phyloP scores from a whole-genome alignment of 768 basidiomycete genomes.

The Tylopilus rubrobrunneus region DNA sequence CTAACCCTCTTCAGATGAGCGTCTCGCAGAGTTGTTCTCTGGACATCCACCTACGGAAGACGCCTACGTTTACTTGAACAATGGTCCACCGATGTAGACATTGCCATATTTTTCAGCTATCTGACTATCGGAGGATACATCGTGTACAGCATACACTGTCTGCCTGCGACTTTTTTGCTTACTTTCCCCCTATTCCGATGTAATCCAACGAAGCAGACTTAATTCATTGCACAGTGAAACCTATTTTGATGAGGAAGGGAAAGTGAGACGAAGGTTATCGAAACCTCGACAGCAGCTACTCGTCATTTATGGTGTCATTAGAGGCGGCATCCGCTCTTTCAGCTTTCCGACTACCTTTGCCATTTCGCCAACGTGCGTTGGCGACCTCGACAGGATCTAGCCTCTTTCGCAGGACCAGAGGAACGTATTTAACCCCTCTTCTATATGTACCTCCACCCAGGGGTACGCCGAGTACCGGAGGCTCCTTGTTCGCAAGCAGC shows the following conservation, averaged over 20 bases:
- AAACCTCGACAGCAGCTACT: background rate
- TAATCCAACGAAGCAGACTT: slow-evolving; percentile 12
- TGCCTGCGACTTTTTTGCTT: slow-evolving; percentile 18
- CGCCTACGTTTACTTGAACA: slow-evolving; percentile 63
- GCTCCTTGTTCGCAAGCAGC: slow-evolving; percentile 10
- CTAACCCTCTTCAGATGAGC: slow-evolving; percentile 43
- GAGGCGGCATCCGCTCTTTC: slow-evolving; percentile 27
- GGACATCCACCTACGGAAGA: slow-evolving; percentile 72
- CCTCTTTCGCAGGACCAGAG: slow-evolving; percentile 62
- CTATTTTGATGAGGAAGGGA: too few relatives aligned
- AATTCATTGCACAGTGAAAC: slow-evolving; percentile 2
- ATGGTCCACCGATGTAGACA: slow-evolving; percentile 34
- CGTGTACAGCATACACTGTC: background rate
- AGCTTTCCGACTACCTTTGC: slow-evolving; percentile 52
- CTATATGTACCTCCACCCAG: slow-evolving; percentile 70
- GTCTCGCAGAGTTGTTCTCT: slow-evolving; percentile 59
- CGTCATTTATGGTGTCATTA: background rate
- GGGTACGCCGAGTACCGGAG: slow-evolving; percentile 46
- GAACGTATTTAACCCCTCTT: slow-evolving; percentile 59
- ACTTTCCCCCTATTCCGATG: slow-evolving; percentile 6
- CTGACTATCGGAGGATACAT: slow-evolving; percentile 2
- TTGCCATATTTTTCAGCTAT: background rate
- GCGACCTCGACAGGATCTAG: slow-evolving; percentile 66
- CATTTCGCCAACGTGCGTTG: slow-evolving; percentile 76
- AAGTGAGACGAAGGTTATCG: background rate